Conservation (phyloP, 1,139 yeast genomes). For the Geotrichum reessii region DNA sequence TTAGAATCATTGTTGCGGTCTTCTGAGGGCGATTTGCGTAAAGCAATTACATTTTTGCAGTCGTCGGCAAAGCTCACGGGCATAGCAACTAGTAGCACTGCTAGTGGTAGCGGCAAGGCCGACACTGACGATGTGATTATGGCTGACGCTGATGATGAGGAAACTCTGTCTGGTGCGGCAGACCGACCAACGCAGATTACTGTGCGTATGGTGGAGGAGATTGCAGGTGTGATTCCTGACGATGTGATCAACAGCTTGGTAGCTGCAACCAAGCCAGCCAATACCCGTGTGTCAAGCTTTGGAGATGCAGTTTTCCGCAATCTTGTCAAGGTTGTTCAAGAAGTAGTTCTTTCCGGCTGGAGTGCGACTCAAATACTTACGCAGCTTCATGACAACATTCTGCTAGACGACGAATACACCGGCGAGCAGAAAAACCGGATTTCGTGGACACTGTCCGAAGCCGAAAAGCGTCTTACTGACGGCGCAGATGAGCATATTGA, state of each 20-base stretch:
- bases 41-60: slow-evolving; percentile 85
- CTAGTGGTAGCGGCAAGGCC: slow-evolving; percentile 36
- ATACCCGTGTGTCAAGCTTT: slow-evolving; percentile 2
- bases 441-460: slow-evolving; percentile 60
- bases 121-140: slow-evolving; percentile 30
- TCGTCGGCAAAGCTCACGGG: slow-evolving; percentile 65
- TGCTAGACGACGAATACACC: slow-evolving; percentile 51
- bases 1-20: slow-evolving; percentile 59
- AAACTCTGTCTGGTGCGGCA: slow-evolving; percentile 18
- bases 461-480: slow-evolving; percentile 68
- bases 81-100: slow-evolving; percentile 20
- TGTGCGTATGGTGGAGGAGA: slow-evolving; percentile 51
- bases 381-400: slow-evolving; percentile 71
- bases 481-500: slow-evolving; percentile 93
- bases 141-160: slow-evolving; percentile 21
- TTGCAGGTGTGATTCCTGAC: slow-evolving; percentile 82
- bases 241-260: slow-evolving; percentile 45
- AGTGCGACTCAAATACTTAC: slow-evolving; percentile 73
- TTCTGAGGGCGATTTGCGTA: slow-evolving; percentile 85
- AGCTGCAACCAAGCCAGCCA: slow-evolving; percentile 30
- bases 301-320: slow-evolving; percentile 20
- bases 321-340: slow-evolving; percentile 48
- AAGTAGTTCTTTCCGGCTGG: slow-evolving; percentile 71
- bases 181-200: slow-evolving; percentile 37
- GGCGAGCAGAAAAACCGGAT: slow-evolving; percentile 58